Percentiles rank a stretch among this genome's conserved stretches.
Conservation (phyloP, 2,329 filamentous ascomycete species). For the Hypoxylon sp. region DNA sequence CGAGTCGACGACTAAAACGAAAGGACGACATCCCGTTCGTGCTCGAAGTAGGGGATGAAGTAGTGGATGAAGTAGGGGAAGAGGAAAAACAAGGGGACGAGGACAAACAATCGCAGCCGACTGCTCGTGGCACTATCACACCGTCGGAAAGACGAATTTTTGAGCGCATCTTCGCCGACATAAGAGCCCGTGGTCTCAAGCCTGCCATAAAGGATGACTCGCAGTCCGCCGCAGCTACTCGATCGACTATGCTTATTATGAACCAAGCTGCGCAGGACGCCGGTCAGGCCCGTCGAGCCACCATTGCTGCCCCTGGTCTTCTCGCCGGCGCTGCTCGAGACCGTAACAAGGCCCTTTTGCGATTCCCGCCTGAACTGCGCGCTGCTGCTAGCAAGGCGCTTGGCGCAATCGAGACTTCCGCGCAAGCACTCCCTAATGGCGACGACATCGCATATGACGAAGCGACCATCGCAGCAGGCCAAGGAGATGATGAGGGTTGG, state of each 20-base stretch:
- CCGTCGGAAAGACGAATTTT: constrained; percentile 64
- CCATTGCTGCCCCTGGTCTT: constrained; percentile 39
- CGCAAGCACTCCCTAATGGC: background rate
- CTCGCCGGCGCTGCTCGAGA: constrained; percentile 48
- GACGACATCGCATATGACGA: constrained; percentile 27
- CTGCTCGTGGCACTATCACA: constrained; percentile 65
- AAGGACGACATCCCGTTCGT: constrained; percentile 67
- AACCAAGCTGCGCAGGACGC: constrained; percentile 48
- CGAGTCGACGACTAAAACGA: constrained; percentile 31
- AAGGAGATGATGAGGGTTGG: constrained; percentile 42
- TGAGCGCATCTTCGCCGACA: constrained; percentile 70
- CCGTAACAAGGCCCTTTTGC: constrained; percentile 55
- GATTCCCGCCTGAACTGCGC: constrained; percentile 58
- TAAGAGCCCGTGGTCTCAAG: constrained; percentile 58
- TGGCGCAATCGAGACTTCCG: constrained; percentile 49
- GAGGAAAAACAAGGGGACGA: constrained; percentile 34
- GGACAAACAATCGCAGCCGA: constrained; percentile 20
- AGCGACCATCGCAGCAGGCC: background rate
- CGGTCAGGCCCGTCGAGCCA: constrained; percentile 35
- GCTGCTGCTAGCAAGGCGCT: constrained; percentile 57
- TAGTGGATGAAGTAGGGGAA: constrained; percentile 54
- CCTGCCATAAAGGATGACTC: constrained; percentile 35
- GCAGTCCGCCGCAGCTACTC: constrained; percentile 24
- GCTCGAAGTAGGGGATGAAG: constrained; percentile 54
- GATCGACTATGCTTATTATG: constrained; percentile 51